Conservation (phyloP, 495 filamentous ascomycete species). For the Rhizodiscina lignyota region DNA sequence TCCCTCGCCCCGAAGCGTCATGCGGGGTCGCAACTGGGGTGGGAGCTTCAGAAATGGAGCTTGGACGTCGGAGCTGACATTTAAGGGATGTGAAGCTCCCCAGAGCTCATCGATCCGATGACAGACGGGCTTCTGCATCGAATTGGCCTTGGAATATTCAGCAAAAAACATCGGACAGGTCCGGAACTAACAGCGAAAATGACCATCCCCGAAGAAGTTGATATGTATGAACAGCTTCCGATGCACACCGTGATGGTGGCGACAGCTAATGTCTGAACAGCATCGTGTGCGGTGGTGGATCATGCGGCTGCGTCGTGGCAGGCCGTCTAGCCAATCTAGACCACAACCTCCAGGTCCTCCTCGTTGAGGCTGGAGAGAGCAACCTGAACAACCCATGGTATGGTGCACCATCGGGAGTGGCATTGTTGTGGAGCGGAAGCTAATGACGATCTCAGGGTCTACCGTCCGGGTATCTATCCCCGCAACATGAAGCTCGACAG, state of each 20-base stretch:
- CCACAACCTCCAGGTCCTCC: conserved; percentile 60
- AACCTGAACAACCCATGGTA: conserved; percentile 77
- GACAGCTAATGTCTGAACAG: background rate
- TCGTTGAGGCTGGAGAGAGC: conserved; percentile 65
- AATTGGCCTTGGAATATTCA: too few species aligned
- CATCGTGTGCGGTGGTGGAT: too few species aligned
- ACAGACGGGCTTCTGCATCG: too few species aligned
- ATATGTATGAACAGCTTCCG: too few species aligned
- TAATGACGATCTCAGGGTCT: conserved; percentile 36
- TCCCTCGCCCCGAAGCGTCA: too few species aligned
- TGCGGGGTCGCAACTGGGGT: too few species aligned
- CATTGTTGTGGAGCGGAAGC: background rate
- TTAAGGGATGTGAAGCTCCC: too few species aligned
- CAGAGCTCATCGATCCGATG: too few species aligned
- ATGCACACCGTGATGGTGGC: background rate
- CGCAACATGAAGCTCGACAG: conserved; percentile 71
- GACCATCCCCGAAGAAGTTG: background rate
- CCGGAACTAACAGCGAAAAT: background rate
- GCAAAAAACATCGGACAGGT: too few species aligned
- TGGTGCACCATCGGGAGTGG: conserved; percentile 1
- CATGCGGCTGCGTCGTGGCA: conserved; percentile 40
- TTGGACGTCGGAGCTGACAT: too few species aligned
- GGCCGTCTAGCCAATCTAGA: conserved; percentile 66
- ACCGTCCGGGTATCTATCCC: conserved; percentile 62
- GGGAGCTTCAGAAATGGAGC: too few species aligned